Evolutionary conservation across 257 asterid genomes (phyloP), one percentile per base, ranked within the genome.

Genomic region (Solanum lycopersicoides): DNA sequence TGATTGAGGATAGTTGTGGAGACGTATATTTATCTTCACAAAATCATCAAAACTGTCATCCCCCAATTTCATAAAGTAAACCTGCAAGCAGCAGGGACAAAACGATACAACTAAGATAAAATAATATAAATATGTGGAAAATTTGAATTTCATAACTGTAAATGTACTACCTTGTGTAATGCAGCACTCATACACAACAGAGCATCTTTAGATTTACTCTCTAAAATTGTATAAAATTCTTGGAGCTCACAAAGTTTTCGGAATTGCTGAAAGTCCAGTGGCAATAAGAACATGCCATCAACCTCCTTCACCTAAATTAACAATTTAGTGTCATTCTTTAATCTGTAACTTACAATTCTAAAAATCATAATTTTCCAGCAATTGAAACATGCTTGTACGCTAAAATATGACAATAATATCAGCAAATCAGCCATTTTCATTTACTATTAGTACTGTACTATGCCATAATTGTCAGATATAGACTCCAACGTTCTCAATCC

Each of bases 111-210:
- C 34, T 37, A 82, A 45, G 68, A 86, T 9, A 74, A 87, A 39
- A 7, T 53, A 25, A 83, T 82, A 21, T n/a, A 15, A 34, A 60
- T 44, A 66, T 76, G 32, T 59, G 18, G 25, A 56, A 8, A 65
- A 25, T 35, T 45, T 30, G 39, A 56, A 25, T 32, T 73, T 45
- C 68, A 32, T 12, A 16, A 45, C 44, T 35, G 37, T 82, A 79
- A 50, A 53, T 30, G 28, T 73, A 63, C 50, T 91, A 96, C 98
- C 98, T 94, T 94, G 93, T 97, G 98, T 87, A 93, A 66, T 72
- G 98, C 98, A 45, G 95, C 97, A 91, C 97, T 91, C 95, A 97
- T 87, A 91, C 98, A 97, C 86, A 94, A 86, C 87, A 95, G 90
- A 87, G 97, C 95, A 87, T 94, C 96, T 92, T 91, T 95, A 39